Percentiles rank a stretch among this genome's conserved stretches.
These are phyloP conservation scores for Mediolabrus comicus DNA, from an alignment of 108 stramenopile genomes.

Conservation along the genomic window DNA sequence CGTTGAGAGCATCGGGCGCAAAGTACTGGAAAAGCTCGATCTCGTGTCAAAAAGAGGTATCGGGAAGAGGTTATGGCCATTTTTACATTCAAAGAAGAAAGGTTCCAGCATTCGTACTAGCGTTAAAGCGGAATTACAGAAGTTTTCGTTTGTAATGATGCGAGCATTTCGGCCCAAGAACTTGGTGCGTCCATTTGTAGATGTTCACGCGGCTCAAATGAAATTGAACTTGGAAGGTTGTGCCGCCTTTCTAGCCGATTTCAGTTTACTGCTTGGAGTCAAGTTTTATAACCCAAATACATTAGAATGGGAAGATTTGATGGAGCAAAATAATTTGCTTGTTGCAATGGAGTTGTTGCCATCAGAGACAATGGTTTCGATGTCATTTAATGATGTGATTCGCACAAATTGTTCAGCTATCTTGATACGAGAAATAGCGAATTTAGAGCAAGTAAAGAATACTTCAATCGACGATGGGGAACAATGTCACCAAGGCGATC, in stretches of 20 bases:
- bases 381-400: conserved; percentile 22
- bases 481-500: neutral
- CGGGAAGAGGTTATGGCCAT: neutral
- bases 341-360: conserved; percentile 68
- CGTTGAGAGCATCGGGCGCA: conserved; percentile 51
- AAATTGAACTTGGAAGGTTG: conserved; percentile 64
- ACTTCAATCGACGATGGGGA: neutral
- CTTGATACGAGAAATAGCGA: conserved; percentile 58
- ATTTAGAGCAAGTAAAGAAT: conserved; percentile 29
- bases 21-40: conserved; percentile 55
- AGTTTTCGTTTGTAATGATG: conserved; percentile 59
- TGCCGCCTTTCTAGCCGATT: conserved; percentile 67
- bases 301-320: conserved; percentile 63
- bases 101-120: conserved; percentile 76
- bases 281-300: conserved; percentile 62
- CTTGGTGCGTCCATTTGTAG: conserved; percentile 65
- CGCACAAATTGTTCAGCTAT: conserved; percentile 61
- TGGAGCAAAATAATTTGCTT: conserved; percentile 51
- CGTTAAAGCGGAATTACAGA: conserved; percentile 58
- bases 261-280: conserved; percentile 32
- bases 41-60: conserved; percentile 6
- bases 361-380: conserved; percentile 53
- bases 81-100: conserved; percentile 55
- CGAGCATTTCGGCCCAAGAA: conserved; percentile 49
- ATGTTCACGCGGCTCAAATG: conserved; percentile 47